These are phyloP conservation scores for Coffea eugenioides DNA, from an alignment of 257 asterid genomes.

Conservation along the genomic window DNA sequence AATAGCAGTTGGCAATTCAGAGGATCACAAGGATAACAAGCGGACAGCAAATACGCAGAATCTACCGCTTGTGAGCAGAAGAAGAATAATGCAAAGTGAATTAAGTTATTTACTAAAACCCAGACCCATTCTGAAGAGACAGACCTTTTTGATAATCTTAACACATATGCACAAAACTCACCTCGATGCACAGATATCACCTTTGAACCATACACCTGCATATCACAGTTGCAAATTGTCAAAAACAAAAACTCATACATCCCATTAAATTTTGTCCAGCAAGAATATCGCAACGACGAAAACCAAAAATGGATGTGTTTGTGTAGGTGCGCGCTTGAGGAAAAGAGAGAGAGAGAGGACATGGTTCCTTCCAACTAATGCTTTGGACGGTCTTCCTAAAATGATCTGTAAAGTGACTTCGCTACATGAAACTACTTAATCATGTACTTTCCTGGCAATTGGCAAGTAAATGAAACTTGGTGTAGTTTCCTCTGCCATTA, in stretches of 20 bases:
- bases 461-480: background rate
- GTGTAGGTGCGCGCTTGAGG: background rate
- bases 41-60: background rate
- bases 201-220: constrained; percentile 57
- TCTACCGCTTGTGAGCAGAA: background rate
- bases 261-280: background rate
- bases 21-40: background rate
- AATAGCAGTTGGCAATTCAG: background rate
- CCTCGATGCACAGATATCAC: constrained; percentile 48
- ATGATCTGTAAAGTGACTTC: background rate
- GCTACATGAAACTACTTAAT: background rate
- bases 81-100: background rate
- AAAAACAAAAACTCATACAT: constrained; percentile 1
- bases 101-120: background rate
- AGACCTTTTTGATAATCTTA: background rate
- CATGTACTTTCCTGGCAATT: background rate
- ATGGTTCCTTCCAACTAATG: background rate
- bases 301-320: background rate
- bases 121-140: background rate
- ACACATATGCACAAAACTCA: constrained; percentile 19
- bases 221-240: constrained; percentile 24
- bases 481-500: background rate
- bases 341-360: background rate
- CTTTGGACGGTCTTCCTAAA: background rate
- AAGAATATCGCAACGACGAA: background rate